These are phyloP conservation scores for Fusarium globosum DNA, from an alignment of 2,329 filamentous ascomycete genomes.

Conservation along the genomic window DNA sequence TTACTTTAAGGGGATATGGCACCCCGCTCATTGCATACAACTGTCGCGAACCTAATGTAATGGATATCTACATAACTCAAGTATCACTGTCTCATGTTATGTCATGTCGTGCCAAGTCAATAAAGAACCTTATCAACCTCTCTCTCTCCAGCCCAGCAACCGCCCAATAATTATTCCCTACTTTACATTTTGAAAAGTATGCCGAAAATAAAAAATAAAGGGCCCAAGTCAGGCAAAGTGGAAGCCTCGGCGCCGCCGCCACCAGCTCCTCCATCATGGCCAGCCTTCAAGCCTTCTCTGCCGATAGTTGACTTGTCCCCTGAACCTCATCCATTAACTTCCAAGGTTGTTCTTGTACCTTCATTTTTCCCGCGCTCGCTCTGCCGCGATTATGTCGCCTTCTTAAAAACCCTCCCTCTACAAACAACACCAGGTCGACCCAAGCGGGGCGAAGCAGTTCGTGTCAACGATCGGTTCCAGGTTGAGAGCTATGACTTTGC, in stretches of 20 bases:
- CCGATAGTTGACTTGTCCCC: conserved; percentile 73
- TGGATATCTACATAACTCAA: not conserved
- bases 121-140: not conserved
- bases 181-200: not conserved
- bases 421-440: conserved; percentile 82
- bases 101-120: not conserved
- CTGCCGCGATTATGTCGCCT: conserved; percentile 80
- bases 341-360: conserved; percentile 78
- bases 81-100: not conserved
- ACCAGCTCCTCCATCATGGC: conserved; percentile 67
- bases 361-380: conserved; percentile 80
- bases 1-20: not conserved
- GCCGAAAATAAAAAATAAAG: conserved; percentile 52
- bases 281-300: conserved; percentile 74
- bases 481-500: conserved; percentile 81
- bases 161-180: not conserved
- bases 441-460: conserved; percentile 81
- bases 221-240: conserved; percentile 41
- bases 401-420: conserved; percentile 75
- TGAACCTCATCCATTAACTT: conserved; percentile 59
- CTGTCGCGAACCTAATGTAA: not conserved
- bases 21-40: conserved; percentile 28
- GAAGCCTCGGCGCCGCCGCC: conserved; percentile 42
- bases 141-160: not conserved
- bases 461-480: conserved; percentile 92